Conservation (phyloP, 2,329 filamentous ascomycete species). For the Coniochaeta sp. region DNA sequence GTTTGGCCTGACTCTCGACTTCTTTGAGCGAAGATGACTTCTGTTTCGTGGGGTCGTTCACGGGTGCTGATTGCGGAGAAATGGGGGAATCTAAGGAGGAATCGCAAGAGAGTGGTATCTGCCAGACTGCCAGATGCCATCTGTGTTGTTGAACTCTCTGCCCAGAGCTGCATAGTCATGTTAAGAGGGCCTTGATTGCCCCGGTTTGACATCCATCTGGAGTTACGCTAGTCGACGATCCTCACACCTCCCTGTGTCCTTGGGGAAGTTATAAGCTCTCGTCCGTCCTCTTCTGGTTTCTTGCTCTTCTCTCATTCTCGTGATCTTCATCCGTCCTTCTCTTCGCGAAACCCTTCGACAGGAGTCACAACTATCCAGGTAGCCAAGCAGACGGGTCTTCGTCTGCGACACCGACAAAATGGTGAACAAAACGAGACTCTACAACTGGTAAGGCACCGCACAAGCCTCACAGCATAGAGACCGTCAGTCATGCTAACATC, state of each 20-base stretch:
- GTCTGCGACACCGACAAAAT: constrained; percentile 12
- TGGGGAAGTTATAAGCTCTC: not conserved
- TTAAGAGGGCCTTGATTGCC: not conserved
- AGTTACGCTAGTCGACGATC: not conserved
- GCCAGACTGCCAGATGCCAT: not conserved
- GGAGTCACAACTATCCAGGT: not conserved
- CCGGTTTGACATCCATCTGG: not conserved
- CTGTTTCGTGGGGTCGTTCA: not conserved
- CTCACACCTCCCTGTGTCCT: not conserved
- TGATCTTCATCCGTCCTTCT: not conserved
- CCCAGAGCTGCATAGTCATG: not conserved
- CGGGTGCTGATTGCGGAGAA: not conserved
- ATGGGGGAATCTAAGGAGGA: not conserved
- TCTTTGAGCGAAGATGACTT: not conserved
- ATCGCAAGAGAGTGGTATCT: not conserved
- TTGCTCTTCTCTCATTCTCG: not conserved
- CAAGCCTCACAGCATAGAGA: not conserved
- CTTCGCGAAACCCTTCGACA: not conserved
- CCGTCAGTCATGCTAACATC: not conserved
- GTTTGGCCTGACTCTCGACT: not conserved
- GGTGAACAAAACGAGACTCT: constrained; percentile 15
- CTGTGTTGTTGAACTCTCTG: not conserved
- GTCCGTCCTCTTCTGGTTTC: not conserved
- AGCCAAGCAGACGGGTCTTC: not conserved
- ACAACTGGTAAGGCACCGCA: constrained; percentile 16